Evolutionary conservation across 1,284 basidiomycete genomes (phyloP).

Genomic region (Blastosporella zonata): DNA sequence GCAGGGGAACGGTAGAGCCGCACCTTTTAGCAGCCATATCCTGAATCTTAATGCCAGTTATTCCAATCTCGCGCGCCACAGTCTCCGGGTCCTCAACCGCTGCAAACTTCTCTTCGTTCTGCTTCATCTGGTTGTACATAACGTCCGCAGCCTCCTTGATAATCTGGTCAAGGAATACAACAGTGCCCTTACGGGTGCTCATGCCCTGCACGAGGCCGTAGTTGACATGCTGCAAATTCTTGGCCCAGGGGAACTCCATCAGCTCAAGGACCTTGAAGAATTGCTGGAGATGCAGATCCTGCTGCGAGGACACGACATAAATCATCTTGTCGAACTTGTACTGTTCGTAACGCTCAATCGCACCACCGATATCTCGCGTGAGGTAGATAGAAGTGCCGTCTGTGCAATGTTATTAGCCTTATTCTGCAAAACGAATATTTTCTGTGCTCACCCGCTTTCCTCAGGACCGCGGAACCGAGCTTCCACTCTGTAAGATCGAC

Average conservation of each 20-base stretch:
- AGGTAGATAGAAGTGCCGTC: conserved; percentile 98
- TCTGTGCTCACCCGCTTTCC: conserved; percentile 69
- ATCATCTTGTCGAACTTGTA: conserved; percentile 99
- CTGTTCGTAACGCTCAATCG: conserved; percentile 88
- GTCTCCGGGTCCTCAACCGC: conserved; percentile 86
- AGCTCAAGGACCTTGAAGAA: conserved; percentile 94
- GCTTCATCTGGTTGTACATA: conserved; percentile 97
- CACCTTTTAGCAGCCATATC: conserved; percentile 95
- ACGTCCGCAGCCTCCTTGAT: conserved; percentile 86
- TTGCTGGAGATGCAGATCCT: conserved; percentile 90
- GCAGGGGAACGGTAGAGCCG: conserved; percentile 19
- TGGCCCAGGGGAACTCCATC: conserved; percentile 88
- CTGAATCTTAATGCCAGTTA: conserved; percentile 97
- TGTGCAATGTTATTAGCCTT: conserved; percentile 25
- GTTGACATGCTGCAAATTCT: conserved; percentile 84
- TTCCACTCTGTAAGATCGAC: conserved; percentile 88
- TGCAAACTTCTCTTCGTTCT: conserved; percentile 92
- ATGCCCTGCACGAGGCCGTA: conserved; percentile 94
- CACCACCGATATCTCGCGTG: conserved; percentile 96
- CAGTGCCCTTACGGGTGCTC: conserved; percentile 96
- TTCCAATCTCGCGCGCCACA: conserved; percentile 85
- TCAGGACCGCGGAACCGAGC: conserved; percentile 86
- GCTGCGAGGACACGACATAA: conserved; percentile 93
- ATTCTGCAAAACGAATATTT: background rate
- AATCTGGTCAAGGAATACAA: conserved; percentile 95